Percentiles rank a stretch among this genome's conserved stretches.
These are phyloP conservation scores for Skeletonema marinoi DNA, from an alignment of 108 stramenopile species.

Conservation along the genomic window DNA sequence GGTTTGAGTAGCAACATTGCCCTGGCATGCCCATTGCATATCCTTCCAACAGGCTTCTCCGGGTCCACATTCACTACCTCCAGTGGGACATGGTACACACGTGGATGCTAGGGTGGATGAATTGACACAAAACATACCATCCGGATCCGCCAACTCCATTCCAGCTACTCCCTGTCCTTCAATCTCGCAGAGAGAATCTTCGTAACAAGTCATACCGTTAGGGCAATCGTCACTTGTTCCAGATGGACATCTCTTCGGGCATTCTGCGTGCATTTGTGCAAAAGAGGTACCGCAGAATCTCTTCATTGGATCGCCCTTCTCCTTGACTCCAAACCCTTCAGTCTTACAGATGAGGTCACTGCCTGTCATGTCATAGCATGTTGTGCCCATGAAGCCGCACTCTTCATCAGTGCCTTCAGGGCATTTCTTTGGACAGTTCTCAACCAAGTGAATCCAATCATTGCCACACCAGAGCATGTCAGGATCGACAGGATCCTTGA, in stretches of 20 bases:
- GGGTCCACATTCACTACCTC: slow-evolving; percentile 18
- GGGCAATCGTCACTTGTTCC: slow-evolving; percentile 4
- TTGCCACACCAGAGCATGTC: slow-evolving; percentile 39
- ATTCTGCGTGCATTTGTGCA: background rate
- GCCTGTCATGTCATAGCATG: slow-evolving; percentile 41
- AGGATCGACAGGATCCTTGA: slow-evolving; percentile 29
- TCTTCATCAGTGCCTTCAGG: slow-evolving; percentile 47
- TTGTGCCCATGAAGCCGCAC: slow-evolving; percentile 11
- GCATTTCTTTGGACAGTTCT: slow-evolving; percentile 33
- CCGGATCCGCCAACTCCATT: slow-evolving; percentile 16
- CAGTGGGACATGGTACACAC: slow-evolving; percentile 22
- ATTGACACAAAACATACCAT: slow-evolving; percentile 39
- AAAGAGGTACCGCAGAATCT: slow-evolving; percentile 17
- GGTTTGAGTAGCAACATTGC: background rate
- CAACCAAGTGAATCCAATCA: slow-evolving; percentile 36
- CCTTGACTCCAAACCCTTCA: slow-evolving; percentile 36
- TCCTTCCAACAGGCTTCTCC: slow-evolving; percentile 36
- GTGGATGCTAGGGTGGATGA: slow-evolving; percentile 13
- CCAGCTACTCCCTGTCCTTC: slow-evolving; percentile 8
- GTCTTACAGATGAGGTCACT: slow-evolving; percentile 34
- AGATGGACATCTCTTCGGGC: slow-evolving; percentile 1
- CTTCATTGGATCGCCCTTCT: slow-evolving; percentile 33
- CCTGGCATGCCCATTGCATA: slow-evolving; percentile 26
- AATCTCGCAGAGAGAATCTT: slow-evolving; percentile 24
- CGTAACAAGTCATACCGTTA: slow-evolving; percentile 25